A percentile compares a stretch with the other conserved stretches of the same genome.
Evolutionary conservation across 768 basidiomycete genomes (phyloP).

Genomic region (Trametes cinnabarina): DNA sequence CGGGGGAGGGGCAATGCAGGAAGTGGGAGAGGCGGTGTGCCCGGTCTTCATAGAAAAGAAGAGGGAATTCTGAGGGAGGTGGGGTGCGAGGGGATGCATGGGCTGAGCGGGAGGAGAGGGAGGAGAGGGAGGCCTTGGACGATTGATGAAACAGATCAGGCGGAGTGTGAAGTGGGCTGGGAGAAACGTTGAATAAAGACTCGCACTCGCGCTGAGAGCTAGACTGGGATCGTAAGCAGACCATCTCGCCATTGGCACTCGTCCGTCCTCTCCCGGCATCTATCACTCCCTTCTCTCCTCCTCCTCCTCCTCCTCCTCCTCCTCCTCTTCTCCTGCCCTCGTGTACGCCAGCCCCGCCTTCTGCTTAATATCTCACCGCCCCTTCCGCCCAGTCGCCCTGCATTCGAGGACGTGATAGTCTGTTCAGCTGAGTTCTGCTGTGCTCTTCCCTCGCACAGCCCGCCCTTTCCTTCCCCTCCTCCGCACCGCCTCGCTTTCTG

Average conservation of each 20-base stretch:
- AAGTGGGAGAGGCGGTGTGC: constrained; percentile 5
- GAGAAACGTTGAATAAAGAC: constrained; percentile 8
- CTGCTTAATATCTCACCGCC: neutral
- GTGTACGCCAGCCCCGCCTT: neutral
- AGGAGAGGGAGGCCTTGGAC: neutral
- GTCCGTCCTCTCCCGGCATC: neutral
- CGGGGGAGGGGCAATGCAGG: constrained; percentile 7
- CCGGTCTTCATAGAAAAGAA: neutral
- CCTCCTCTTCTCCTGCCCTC: neutral
- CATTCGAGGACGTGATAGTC: neutral
- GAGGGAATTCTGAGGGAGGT: neutral
- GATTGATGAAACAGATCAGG: constrained; percentile 23
- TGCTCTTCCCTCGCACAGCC: constrained; percentile 14
- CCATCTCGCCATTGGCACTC: neutral
- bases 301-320: neutral
- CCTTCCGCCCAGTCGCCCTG: neutral
- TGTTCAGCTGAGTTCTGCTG: constrained; percentile 2
- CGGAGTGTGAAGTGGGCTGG: constrained; percentile 18
- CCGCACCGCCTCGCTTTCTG: constrained; percentile 13
- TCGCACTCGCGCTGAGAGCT: neutral
- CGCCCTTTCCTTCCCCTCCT: constrained; percentile 1
- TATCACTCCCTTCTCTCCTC: neutral
- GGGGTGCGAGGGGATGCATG: neutral
- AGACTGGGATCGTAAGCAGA: neutral
- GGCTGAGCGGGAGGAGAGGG: neutral